Evolutionary conservation across 345 rosid genomes (phyloP).

Genomic region (Turnera subulata): DNA sequence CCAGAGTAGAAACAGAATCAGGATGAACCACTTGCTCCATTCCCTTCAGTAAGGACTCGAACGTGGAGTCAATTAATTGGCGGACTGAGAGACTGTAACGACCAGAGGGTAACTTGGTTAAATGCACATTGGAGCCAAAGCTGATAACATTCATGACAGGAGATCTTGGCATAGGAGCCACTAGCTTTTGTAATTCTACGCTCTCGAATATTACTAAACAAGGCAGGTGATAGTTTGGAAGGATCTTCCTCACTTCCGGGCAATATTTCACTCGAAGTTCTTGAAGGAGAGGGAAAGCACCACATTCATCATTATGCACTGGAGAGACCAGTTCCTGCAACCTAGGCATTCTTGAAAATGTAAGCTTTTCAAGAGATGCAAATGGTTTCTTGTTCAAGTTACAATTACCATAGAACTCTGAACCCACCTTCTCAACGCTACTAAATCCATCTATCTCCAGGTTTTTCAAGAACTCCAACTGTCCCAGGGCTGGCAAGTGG

Average conservation of each 20-base stretch:
- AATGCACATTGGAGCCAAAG: not conserved
- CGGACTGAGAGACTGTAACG: not conserved
- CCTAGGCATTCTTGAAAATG: constrained; percentile 10
- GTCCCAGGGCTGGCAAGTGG: constrained; percentile 7
- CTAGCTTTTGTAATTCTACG: constrained; percentile 5
- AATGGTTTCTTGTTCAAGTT: constrained; percentile 1
- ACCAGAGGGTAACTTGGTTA: constrained; percentile 9
- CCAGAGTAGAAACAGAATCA: not conserved
- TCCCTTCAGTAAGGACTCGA: constrained; percentile 9
- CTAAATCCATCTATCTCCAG: constrained; percentile 1
- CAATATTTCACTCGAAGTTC: constrained; percentile 11
- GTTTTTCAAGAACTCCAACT: not conserved
- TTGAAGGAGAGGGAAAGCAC: constrained; percentile 16
- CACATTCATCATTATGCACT: not conserved
- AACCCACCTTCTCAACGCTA: constrained; percentile 1
- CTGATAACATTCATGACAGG: not conserved
- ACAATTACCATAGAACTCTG: constrained; percentile 12
- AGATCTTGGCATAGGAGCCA: no score
- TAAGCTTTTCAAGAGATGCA: constrained; percentile 9
- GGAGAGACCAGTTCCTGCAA: constrained; percentile 3
- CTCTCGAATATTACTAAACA: constrained; percentile 5
- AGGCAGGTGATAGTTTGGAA: constrained; percentile 16
- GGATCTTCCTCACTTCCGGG: constrained; percentile 2
- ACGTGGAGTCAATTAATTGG: not conserved
- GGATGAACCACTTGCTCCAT: not conserved